Base-by-base conservation (phyloP, 306 rosid species). In the Erythrophleum fordii region DNA sequence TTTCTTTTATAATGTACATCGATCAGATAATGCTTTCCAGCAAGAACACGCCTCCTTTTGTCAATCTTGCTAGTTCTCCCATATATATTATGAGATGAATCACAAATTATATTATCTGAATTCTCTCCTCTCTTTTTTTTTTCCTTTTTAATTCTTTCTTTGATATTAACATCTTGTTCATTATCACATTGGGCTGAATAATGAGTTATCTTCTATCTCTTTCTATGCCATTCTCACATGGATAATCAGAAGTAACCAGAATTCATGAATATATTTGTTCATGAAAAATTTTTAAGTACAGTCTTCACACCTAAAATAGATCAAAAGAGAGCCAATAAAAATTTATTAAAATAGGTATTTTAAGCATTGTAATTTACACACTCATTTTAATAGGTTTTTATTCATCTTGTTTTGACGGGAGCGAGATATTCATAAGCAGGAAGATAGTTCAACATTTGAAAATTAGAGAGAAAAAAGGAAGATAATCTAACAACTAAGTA, bases 21-120 rank as follows among this genome's bases (percentile, higher is more conserved):
- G 37, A 25, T 25, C 12, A 41, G 74, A 39, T 29, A 77, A 61
- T 62, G 75, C 23, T 62, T 82, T 29, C 44, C 59, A 17, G 75
- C 69, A 35, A 37, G 70, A 67, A 29, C 25, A 66, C 56, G 29
- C 48, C 11, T 60, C 4, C 55, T 29, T 76, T 56, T 20, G 18
- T 79, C 35, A 68, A 31, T 61, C 67, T n/a, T 3, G 28, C 39
- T 39, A 64, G 51, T 22, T 28, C 18, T 49, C 31, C 16, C 14
- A 1, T 5, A 12, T 59, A 25, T 59, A 26, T 10, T 8, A 53
- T 53, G 12, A 58, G 17, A 28, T 60, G n/a, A 28, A 60, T 26
- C n/a, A 60, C n/a, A 28, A 60, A 28, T 13, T 13, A 26, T 28
- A 60, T 9, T 31, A 31, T 31, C 34, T n/a, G 8, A 2, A n/a